Percentiles rank a stretch among this genome's conserved stretches.
phyloP scores from a whole-genome alignment of 345 rosid species.

The Citrus mangshanensis region DNA sequence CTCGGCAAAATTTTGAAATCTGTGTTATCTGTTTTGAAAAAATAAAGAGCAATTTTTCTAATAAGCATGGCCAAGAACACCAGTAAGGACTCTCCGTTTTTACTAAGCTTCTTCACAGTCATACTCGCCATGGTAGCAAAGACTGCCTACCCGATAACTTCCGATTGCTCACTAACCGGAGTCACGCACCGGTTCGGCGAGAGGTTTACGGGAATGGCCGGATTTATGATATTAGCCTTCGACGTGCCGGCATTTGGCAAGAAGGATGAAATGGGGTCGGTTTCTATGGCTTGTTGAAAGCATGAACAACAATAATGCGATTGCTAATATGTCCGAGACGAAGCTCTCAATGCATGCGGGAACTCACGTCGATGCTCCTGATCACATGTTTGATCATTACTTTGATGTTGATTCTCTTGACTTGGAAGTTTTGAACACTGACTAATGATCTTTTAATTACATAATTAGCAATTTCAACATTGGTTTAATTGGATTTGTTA shows the following conservation, averaged over 20 bases:
- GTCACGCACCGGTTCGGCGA: neutral
- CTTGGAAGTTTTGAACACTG: slow-evolving; percentile 31
- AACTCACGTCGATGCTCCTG: slow-evolving; percentile 54
- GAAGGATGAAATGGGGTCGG: neutral
- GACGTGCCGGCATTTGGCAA: neutral
- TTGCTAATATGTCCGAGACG: neutral
- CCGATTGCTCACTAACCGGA: neutral
- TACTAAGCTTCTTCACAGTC: neutral
- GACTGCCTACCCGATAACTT: neutral
- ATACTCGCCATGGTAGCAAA: neutral
- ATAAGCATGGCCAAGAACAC: neutral
- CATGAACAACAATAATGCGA: slow-evolving; percentile 38
- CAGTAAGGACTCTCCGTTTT: neutral
- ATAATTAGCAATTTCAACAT: too few relatives aligned
- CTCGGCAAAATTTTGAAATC: too few relatives aligned
- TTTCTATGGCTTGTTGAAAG: slow-evolving; percentile 7
- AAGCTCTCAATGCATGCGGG: slow-evolving; percentile 42
- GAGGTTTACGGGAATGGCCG: neutral
- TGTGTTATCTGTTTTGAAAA: too few relatives aligned
- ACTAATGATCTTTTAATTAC: too few relatives aligned
- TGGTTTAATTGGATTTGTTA: too few relatives aligned
- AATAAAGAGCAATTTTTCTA: too few relatives aligned
- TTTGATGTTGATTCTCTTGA: slow-evolving; percentile 43
- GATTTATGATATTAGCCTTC: neutral
- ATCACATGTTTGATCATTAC: slow-evolving; percentile 40